These are phyloP conservation scores for Xylaria venustula DNA, from an alignment of 495 filamentous ascomycete genomes.

Conservation along the genomic window DNA sequence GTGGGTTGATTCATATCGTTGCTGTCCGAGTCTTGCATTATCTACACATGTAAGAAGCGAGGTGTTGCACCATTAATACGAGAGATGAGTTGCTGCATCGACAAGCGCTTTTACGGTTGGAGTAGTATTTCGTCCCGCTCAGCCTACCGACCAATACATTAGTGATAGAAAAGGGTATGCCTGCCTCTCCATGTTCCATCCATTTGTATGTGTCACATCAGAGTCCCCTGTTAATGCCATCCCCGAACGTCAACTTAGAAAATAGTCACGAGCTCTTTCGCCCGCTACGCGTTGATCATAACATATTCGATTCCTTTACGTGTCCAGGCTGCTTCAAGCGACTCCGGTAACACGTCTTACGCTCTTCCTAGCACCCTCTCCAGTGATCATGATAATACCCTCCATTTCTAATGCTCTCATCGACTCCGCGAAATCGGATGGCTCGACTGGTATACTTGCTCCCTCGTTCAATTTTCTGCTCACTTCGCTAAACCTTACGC, in stretches of 20 bases:
- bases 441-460: conserved; percentile 70
- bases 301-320: not conserved
- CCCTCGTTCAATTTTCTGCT: conserved; percentile 70
- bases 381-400: conserved; percentile 74
- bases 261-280: not conserved
- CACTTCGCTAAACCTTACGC: conserved; percentile 75
- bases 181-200: not conserved
- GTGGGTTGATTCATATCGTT: not conserved
- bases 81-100: too few relatives aligned
- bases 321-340: conserved; percentile 22
- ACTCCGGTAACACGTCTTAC: conserved; percentile 70
- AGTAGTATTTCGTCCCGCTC: too few relatives aligned
- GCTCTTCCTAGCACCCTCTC: conserved; percentile 79
- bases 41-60: not conserved
- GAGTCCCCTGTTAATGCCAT: not conserved
- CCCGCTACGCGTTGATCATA: not conserved
- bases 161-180: not conserved
- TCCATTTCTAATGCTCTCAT: conserved; percentile 80
- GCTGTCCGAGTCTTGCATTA: not conserved
- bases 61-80: not conserved
- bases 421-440: conserved; percentile 75
- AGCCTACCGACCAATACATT: too few relatives aligned
- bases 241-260: not conserved
- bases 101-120: too few relatives aligned
- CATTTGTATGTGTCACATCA: not conserved